Base-by-base conservation (phyloP, 1,139 yeast species). In the Meyerozyma sp. region DNA sequence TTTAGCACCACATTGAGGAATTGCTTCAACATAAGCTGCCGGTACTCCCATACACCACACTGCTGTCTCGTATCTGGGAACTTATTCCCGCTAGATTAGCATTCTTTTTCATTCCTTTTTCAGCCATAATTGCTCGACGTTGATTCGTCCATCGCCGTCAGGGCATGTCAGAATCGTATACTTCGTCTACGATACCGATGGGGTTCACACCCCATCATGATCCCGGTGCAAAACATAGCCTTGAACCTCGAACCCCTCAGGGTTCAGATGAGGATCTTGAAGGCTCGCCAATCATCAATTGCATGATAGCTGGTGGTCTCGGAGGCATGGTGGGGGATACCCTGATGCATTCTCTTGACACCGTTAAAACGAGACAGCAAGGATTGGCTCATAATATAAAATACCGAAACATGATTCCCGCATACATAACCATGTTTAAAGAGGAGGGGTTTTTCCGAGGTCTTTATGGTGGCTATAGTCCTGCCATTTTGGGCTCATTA, bases 321-420 rank as follows among this genome's bases (percentile, higher is more conserved):
- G 98, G 98, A 8, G 98, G 98, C 1, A 82, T 88, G 47, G 81
- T 91, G 32, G 98, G 98, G 13, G 98, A 93, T 58, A 77, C 95
- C 2, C 70, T 81, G 40, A 93, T 93, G 97, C 97, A 93, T 63
- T 91, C 98, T 1, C 68, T 93, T 39, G 98, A 93, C 58, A 93
- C 98, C 0, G 96, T 94, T 35, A 93, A 93, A 62, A 93, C 98
- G 1, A 74, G 98, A 53, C 98, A 93, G 61, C 98, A 93, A 59
- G 98, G 96, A 25, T 88, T 95, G 6, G 84, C 89, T 18, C 70
- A 74, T 49, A 79, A 79, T 27, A 53, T 68, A 7, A 86, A 86
- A 62, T 91, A 93, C 63, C 75, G 70, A 50, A 78, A 75, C 53
- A 72, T 88, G 73, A 61, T 74, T 16, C 75, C 81, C 6, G 96